Evolutionary conservation across 1,284 basidiomycete species (phyloP).

Genomic region (Cutaneotrichosporon sp.): DNA sequence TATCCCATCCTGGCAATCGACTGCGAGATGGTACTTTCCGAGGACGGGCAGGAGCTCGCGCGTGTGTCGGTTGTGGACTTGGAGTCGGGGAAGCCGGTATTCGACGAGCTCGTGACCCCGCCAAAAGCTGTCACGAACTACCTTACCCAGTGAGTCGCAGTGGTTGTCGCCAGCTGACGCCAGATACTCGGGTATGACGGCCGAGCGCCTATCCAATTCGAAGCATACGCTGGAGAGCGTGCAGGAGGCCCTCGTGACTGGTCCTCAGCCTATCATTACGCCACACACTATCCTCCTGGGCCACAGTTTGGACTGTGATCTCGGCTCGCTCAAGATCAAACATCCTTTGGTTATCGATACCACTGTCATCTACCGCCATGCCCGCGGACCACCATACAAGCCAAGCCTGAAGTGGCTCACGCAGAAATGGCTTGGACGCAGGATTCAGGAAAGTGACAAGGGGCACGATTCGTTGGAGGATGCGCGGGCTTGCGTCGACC

Average conservation of each 20-base stretch:
- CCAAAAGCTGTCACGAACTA: conserved; percentile 76
- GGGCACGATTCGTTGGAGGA: conserved; percentile 92
- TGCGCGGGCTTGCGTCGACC: conserved; percentile 74
- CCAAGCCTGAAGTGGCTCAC: conserved; percentile 88
- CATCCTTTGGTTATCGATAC: conserved; percentile 86
- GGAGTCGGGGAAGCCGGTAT: conserved; percentile 63
- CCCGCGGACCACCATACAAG: conserved; percentile 81
- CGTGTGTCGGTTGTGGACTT: conserved; percentile 77
- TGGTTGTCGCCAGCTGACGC: conserved; percentile 3
- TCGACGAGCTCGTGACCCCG: conserved; percentile 82
- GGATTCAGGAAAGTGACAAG: conserved; percentile 68
- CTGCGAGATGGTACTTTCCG: conserved; percentile 91
- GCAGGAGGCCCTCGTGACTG: conserved; percentile 61
- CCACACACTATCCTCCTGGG: conserved; percentile 81
- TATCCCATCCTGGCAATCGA: conserved; percentile 58
- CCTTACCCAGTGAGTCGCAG: conserved; percentile 62
- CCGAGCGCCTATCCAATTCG: conserved; percentile 60
- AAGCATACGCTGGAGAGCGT: conserved; percentile 72
- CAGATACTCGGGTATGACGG: conserved; percentile 87
- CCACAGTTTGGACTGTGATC: conserved; percentile 86
- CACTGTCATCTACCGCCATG: conserved; percentile 78
- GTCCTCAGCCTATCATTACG: conserved; percentile 51
- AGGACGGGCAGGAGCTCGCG: conserved; percentile 79
- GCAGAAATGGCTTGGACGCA: conserved; percentile 77
- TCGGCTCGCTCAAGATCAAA: conserved; percentile 73